These are phyloP conservation scores for Coprinopsis cinerea DNA, from an alignment of 768 basidiomycete genomes.

Conservation along the genomic window DNA sequence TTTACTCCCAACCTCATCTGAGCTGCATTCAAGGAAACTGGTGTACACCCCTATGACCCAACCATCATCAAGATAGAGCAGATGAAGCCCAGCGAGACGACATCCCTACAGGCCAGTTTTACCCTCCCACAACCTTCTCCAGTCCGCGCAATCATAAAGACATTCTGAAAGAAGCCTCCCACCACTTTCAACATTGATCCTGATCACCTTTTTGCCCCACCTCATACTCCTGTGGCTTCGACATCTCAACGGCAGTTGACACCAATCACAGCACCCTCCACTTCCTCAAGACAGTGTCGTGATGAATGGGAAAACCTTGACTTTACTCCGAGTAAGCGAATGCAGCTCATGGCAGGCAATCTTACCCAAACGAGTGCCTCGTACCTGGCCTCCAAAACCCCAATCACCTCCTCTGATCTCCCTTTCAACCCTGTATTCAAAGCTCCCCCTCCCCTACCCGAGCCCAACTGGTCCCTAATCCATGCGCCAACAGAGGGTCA, in stretches of 20 bases:
- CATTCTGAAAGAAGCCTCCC: not conserved
- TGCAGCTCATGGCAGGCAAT: not conserved
- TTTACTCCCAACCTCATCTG: conserved; percentile 27
- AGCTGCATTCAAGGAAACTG: conserved; percentile 32
- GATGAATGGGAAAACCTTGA: not conserved
- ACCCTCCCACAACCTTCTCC: conserved; percentile 4
- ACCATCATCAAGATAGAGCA: conserved; percentile 23
- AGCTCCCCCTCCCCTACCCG: not conserved
- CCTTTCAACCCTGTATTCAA: not conserved
- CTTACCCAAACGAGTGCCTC: not conserved
- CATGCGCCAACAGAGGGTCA: not conserved
- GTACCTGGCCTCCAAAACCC: not conserved
- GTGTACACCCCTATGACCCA: conserved; percentile 32
- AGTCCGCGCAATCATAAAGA: conserved; percentile 5
- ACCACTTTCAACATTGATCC: not conserved
- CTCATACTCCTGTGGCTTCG: not conserved
- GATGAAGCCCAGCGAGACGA: conserved; percentile 31
- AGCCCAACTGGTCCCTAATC: not conserved
- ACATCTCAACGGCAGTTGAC: not conserved
- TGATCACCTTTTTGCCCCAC: not conserved
- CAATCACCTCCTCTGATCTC: not conserved
- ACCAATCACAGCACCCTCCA: not conserved
- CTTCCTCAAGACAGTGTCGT: not conserved
- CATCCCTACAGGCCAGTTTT: conserved; percentile 15
- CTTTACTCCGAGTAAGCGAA: not conserved